A percentile compares a stretch with the other conserved stretches of the same genome.
Conservation (phyloP, 2,329 filamentous ascomycete genomes). For the Bipolaris bicolor region DNA sequence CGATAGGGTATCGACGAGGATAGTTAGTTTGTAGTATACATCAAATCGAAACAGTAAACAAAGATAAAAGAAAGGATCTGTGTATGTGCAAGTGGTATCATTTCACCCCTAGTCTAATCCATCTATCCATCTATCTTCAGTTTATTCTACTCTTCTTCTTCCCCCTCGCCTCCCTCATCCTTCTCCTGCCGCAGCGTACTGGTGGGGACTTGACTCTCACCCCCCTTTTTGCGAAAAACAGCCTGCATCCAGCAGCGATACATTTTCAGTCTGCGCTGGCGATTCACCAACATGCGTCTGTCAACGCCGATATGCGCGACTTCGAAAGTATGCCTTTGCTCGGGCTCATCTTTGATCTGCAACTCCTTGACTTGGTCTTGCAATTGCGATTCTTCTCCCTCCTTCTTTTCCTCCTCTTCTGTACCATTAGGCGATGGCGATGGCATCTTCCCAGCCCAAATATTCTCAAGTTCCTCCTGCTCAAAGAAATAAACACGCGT, state of each 20-base stretch:
- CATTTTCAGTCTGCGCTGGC: constrained; percentile 92
- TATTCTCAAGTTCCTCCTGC: constrained; percentile 75
- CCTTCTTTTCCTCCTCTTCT: background rate
- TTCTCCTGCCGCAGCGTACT: constrained; percentile 43
- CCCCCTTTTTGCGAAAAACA: constrained; percentile 69
- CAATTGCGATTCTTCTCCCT: too few species aligned
- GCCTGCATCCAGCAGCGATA: constrained; percentile 97
- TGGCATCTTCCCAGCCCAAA: constrained; percentile 68
- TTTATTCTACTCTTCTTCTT: background rate
- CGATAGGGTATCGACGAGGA: too few species aligned
- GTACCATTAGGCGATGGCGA: constrained; percentile 5
- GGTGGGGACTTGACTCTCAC: constrained; percentile 40
- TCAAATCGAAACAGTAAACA: background rate
- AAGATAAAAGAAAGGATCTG: too few species aligned
- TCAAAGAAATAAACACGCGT: constrained; percentile 99
- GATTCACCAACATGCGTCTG: constrained; percentile 87
- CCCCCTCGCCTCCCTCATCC: constrained; percentile 6
- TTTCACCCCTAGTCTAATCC: background rate
- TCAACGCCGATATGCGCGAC: constrained; percentile 82
- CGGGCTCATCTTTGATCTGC: constrained; percentile 1
- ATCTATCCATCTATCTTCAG: background rate
- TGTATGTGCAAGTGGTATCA: background rate
- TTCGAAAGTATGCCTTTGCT: constrained; percentile 58
- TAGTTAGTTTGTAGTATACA: too few species aligned
- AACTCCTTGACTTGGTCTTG: background rate